A percentile compares a stretch with the other conserved stretches of the same genome.
Conservation (phyloP, 2,329 filamentous ascomycete species). For the Phaeomoniella chlamydospora region DNA sequence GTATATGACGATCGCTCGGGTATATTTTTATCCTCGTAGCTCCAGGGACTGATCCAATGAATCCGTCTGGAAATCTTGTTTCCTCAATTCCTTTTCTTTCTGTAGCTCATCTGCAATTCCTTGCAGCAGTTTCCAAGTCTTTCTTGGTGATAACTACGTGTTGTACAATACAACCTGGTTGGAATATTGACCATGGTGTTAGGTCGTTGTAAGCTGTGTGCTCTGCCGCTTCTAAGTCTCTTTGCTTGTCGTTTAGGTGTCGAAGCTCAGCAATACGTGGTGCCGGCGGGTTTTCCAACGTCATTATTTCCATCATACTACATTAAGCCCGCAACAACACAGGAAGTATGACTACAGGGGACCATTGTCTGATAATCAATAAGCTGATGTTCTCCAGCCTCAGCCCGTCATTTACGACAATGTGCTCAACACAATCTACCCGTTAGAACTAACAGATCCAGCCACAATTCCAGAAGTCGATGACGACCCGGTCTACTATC, state of each 20-base stretch:
- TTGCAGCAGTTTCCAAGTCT: too few species aligned
- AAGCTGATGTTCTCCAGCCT: conserved; percentile 18
- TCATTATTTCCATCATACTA: conserved; percentile 10
- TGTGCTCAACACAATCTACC: conserved; percentile 38
- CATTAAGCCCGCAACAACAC: conserved; percentile 9
- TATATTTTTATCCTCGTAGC: too few species aligned
- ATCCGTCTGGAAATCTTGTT: too few species aligned
- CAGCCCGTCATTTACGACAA: conserved; percentile 40
- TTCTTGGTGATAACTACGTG: too few species aligned
- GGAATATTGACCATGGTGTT: too few species aligned
- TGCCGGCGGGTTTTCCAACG: neutral
- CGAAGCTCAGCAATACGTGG: neutral
- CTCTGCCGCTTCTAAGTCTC: neutral
- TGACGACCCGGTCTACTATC: conserved; percentile 36
- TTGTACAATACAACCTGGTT: too few species aligned
- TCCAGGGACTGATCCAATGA: too few species aligned
- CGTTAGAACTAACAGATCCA: conserved; percentile 39
- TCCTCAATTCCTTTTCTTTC: too few species aligned
- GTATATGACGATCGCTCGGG: too few species aligned
- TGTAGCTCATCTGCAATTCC: too few species aligned
- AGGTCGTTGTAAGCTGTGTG: too few species aligned
- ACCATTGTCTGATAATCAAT: too few species aligned
- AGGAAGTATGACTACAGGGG: conserved; percentile 4
- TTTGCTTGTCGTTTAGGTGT: neutral
- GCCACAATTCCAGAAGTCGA: conserved; percentile 33